These are phyloP conservation scores for Colletotrichum costaricense DNA, from an alignment of 2,329 filamentous ascomycete genomes.

Conservation along the genomic window DNA sequence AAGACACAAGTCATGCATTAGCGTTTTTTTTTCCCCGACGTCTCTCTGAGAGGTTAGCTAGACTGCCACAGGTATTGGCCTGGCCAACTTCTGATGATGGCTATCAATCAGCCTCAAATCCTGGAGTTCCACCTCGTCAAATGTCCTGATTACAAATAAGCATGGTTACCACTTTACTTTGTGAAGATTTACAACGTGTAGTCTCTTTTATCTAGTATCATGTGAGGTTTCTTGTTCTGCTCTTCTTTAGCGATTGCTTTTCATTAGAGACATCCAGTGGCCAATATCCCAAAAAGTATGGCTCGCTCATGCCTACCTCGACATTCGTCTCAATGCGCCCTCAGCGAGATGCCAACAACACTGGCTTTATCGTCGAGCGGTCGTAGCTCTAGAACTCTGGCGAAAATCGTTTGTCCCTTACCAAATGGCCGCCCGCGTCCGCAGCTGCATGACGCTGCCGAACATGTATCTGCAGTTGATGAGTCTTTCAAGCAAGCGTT, in stretches of 20 bases:
- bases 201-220: too few species aligned
- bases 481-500: not conserved
- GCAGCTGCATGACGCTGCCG: not conserved
- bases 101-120: not conserved
- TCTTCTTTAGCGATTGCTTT: not conserved
- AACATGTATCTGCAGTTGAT: not conserved
- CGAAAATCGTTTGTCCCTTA: not conserved
- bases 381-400: not conserved
- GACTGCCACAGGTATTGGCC: not conserved
- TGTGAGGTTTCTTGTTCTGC: not conserved
- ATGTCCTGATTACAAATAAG: not conserved
- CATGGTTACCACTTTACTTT: too few species aligned
- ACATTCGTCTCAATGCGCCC: accelerated
- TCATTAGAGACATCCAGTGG: not conserved
- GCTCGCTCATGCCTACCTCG: not conserved
- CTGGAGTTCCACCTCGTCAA: not conserved
- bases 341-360: not conserved
- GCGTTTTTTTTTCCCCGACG: not conserved
- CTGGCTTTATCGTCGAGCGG: not conserved
- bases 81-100: not conserved
- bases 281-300: not conserved
- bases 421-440: not conserved
- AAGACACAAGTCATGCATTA: constrained; percentile 15
- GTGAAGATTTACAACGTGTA: not conserved
- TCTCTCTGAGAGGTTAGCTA: not conserved